Percentiles rank a stretch among this genome's conserved stretches.
Conservation (phyloP, 371 early-diverging fungal species). For the Apophysomyces elegans region DNA sequence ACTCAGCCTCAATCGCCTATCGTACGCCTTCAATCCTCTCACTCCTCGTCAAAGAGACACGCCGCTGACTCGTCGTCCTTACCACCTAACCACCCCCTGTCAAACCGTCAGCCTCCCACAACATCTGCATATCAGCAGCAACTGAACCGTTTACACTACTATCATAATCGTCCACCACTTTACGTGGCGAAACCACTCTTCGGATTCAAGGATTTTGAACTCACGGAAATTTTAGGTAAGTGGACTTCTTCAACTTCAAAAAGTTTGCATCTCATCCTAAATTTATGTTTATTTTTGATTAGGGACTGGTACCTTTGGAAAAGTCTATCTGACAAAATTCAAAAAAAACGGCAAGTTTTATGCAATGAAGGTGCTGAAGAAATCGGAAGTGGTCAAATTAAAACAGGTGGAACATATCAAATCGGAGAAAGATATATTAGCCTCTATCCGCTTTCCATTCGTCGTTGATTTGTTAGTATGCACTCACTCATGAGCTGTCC, state of each 20-base stretch:
- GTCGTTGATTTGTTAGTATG: constrained; percentile 80
- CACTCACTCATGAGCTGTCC: neutral
- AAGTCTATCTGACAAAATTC: constrained; percentile 85
- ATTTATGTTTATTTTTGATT: constrained; percentile 31
- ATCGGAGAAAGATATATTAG: constrained; percentile 90
- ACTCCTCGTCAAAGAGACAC: neutral
- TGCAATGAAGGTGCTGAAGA: constrained; percentile 95
- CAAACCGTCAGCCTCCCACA: constrained; percentile 24
- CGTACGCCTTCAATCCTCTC: constrained; percentile 3
- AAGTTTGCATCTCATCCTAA: neutral
- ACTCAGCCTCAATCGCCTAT: neutral
- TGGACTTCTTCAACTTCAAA: too few species aligned
- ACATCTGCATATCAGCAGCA: constrained; percentile 43
- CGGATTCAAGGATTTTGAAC: constrained; percentile 46
- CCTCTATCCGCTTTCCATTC: constrained; percentile 84
- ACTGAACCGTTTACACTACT: constrained; percentile 39
- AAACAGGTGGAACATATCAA: constrained; percentile 97
- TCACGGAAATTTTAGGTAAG: constrained; percentile 48
- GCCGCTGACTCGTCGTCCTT: constrained; percentile 13
- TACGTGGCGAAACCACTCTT: constrained; percentile 50
- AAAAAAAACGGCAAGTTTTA: constrained; percentile 73
- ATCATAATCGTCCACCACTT: constrained; percentile 42
- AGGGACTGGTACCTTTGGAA: constrained; percentile 96
- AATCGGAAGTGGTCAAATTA: constrained; percentile 88
- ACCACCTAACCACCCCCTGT: constrained; percentile 35